Evolutionary conservation across 768 basidiomycete species (phyloP), one percentile per base, ranked within the genome.

Genomic region (Russula griseocarnosa): DNA sequence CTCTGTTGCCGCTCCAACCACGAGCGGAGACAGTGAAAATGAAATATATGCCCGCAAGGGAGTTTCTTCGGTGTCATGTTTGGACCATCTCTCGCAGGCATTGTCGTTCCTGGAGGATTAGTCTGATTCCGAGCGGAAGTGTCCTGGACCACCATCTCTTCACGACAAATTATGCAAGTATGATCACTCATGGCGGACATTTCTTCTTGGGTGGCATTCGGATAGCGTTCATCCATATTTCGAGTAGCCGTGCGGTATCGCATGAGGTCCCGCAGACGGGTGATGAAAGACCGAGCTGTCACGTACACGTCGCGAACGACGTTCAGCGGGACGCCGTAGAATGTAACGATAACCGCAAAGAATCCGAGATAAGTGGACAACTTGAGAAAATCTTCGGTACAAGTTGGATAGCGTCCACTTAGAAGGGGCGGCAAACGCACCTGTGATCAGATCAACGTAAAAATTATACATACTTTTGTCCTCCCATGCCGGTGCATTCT

Each of bases 1-100:
- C 92, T 98, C 75, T 98, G 97, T 74, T 99, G 97, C 50, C 97
- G 83, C 75, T 99, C 97, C 30, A 99, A 82, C 97, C 97, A 99
- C 24, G 93, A 95, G 46, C 94, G 83, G 66, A 99, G 82, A 75
- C 97, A 99, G 71, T 98, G 87, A 74, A 98, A 96, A 76, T 99
- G 97, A 78, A 99, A 99, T 49, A 97, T 86, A 74, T 99, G 97
- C 0, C 95, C 95, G 76, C 97, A 99, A 10, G 90, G 92, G 26
- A 99, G 79, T 73, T 93, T 95, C 78, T 99, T 99, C 2, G 96
- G 95, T 16, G 94, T 95, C 59, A 92, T 92, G 71, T 98, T 98
- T 10, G 92, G 91, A 13, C 91, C 92, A 67, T 92, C 86, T 53
- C 69, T 71, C 54, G 65, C 70, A 42, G 60, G 56, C 49, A 69